Base-by-base conservation (phyloP, 805 yeast genomes). In the Hanseniaspora vineae region DNA sequence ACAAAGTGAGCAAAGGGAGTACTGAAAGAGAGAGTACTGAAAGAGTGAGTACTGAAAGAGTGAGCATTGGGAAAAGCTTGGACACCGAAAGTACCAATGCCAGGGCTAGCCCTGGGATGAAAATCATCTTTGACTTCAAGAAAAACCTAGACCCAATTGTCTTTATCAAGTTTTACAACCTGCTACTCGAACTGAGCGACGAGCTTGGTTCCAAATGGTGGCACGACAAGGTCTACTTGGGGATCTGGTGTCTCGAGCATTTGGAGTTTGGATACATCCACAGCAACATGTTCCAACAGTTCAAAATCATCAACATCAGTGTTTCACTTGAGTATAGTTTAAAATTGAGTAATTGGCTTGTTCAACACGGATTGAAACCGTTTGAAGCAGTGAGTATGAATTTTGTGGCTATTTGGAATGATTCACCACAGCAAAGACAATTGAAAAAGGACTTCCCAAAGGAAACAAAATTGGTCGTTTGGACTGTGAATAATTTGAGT, bases 321-420 rank as follows among this genome's bases (percentile, higher is more conserved):
- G 6, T 35, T n/a, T 31, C 45, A 4, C 18, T 12, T 12, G 42
- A 48, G 31, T 40, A 42, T 17, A 48, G 45, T 20, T 40, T 40
- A 12, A 44, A 44, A 2, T 31, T 68, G 23, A 4, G 64, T 67
- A 18, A 54, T 68, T 17, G 50, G 60, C 44, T 73, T 72, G 42
- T 66, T 73, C 29, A 52, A 61, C 42, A 52, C 64, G 9, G 31
- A 42, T 52, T 69, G 39, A 13, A 14, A n/a, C 78, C 75, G 60
- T 68, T 80, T 46, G 67, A 70, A 31, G 84, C 80, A 32, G 73
- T 81, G 40, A 80, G 87, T 13, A 46, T 68, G 12, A 58, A 67
- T 35, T 45, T 64, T 68, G 56, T 70, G 57, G 68, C 71, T 56
- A 71, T 75, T 58, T 69, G 73, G 77, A 69, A 65, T 3, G 54